Evolutionary conservation across 2,329 filamentous ascomycete genomes (phyloP).

Genomic region (Fusarium verticillioides): DNA sequence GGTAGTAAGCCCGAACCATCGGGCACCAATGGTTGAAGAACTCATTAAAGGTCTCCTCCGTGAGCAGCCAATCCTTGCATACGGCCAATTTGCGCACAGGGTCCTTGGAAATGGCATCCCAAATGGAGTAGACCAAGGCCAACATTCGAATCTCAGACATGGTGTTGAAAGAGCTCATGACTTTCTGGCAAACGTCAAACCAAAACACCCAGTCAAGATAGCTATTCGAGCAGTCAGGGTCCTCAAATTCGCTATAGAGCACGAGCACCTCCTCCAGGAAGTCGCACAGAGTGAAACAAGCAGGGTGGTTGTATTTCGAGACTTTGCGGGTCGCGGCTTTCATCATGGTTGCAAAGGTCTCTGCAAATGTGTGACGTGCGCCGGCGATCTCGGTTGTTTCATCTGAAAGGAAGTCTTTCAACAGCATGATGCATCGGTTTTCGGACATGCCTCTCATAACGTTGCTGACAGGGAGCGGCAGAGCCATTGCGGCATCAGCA

Average conservation of each 20-base stretch:
- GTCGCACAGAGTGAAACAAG: conserved; percentile 91
- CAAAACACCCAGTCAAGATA: conserved; percentile 86
- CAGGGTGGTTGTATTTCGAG: conserved; percentile 82
- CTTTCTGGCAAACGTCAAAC: conserved; percentile 81
- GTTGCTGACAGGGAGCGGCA: conserved; percentile 74
- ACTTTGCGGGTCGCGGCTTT: conserved; percentile 80
- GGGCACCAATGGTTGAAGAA: conserved; percentile 96
- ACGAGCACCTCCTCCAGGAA: conserved; percentile 85
- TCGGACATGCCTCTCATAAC: conserved; percentile 86
- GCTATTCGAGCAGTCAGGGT: conserved; percentile 50
- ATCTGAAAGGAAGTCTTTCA: conserved; percentile 79
- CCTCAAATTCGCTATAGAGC: conserved; percentile 64
- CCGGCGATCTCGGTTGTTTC: conserved; percentile 51
- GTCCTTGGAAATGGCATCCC: conserved; percentile 76
- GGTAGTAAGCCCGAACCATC: conserved; percentile 93
- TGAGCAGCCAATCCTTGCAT: conserved; percentile 80
- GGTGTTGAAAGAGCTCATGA: conserved; percentile 85
- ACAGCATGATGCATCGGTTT: conserved; percentile 83
- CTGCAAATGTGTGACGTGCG: conserved; percentile 76
- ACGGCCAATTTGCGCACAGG: conserved; percentile 74
- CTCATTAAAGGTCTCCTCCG: conserved; percentile 78
- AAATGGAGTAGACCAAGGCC: conserved; percentile 82
- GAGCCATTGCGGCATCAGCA: conserved; percentile 73
- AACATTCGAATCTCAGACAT: conserved; percentile 89
- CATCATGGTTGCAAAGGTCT: conserved; percentile 77